Evolutionary conservation across 2,329 filamentous ascomycete genomes (phyloP).

Genomic region (Moelleriella libera): DNA sequence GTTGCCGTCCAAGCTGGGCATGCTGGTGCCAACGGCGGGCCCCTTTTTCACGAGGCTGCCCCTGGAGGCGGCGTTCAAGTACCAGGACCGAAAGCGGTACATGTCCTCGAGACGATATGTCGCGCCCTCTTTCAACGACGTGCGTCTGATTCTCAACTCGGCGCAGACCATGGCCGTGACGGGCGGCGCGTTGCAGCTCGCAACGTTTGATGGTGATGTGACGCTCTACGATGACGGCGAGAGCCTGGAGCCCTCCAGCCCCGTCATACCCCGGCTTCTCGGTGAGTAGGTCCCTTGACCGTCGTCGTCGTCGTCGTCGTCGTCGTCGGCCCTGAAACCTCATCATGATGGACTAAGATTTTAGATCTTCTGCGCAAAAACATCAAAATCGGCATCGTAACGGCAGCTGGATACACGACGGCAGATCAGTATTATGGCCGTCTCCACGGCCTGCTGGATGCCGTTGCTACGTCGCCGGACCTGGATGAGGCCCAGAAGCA

Average conservation of each 20-base stretch:
- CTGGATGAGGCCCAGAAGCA: constrained; percentile 56
- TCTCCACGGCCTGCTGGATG: constrained; percentile 74
- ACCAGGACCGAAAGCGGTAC: constrained; percentile 71
- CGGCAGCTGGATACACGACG: constrained; percentile 87
- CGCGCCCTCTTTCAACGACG: constrained; percentile 92
- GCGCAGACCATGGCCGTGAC: constrained; percentile 90
- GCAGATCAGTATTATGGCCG: constrained; percentile 76
- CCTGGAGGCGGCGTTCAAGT: constrained; percentile 79
- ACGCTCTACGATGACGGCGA: constrained; percentile 89
- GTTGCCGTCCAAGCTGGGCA: constrained; percentile 70
- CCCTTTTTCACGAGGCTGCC: constrained; percentile 83
- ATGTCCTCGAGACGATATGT: constrained; percentile 91
- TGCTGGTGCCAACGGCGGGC: constrained; percentile 84
- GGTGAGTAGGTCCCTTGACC: constrained; percentile 15
- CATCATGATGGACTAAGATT: too few species aligned
- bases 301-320: not conserved
- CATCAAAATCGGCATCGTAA: constrained; percentile 87
- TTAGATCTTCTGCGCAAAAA: constrained; percentile 58
- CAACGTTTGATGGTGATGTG: constrained; percentile 96
- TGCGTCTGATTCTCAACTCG: constrained; percentile 84
- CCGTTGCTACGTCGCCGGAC: constrained; percentile 44
- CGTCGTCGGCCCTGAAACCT: too few species aligned
- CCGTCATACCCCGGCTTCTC: constrained; percentile 55
- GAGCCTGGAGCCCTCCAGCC: constrained; percentile 59
- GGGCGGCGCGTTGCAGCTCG: constrained; percentile 60